phyloP scores from a whole-genome alignment of 768 basidiomycete species.

The Boletus bicolor region DNA sequence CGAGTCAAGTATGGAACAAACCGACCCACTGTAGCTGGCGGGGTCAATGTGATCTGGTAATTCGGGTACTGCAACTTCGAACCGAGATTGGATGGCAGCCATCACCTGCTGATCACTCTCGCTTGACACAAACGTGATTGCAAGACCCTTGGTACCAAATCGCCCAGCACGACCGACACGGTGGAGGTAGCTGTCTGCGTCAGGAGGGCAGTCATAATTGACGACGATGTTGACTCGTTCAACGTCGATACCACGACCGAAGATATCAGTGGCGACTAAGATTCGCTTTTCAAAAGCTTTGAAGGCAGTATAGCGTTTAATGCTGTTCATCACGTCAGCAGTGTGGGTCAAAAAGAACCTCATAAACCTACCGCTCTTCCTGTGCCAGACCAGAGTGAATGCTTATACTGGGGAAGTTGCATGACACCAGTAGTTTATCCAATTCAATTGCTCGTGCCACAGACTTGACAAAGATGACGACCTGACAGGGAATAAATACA shows the following conservation, averaged over 20 bases:
- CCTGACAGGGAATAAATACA: slow-evolving; percentile 45
- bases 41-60: slow-evolving; percentile 93
- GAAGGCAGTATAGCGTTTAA: slow-evolving; percentile 94
- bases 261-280: slow-evolving; percentile 97
- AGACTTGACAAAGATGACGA: slow-evolving; percentile 99
- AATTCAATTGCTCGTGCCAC: slow-evolving; percentile 95
- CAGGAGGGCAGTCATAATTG: slow-evolving; percentile 97
- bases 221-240: slow-evolving; percentile 99
- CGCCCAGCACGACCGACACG: slow-evolving; percentile 99
- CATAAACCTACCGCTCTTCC: slow-evolving; percentile 80
- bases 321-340: slow-evolving; percentile 46
- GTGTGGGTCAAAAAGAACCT: neutral
- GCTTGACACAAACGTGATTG: slow-evolving; percentile 93
- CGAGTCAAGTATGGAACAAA: neutral
- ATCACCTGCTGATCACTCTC: slow-evolving; percentile 94
- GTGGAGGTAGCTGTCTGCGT: slow-evolving; percentile 98
- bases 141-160: slow-evolving; percentile 99
- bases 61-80: slow-evolving; percentile 96
- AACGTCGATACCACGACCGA: slow-evolving; percentile 98
- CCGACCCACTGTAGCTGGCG: slow-evolving; percentile 85
- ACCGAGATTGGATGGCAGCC: slow-evolving; percentile 90
- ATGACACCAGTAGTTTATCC: slow-evolving; percentile 92
- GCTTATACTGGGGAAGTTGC: slow-evolving; percentile 97
- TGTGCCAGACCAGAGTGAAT: slow-evolving; percentile 95
- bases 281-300: slow-evolving; percentile 99